A percentile compares a stretch with the other conserved stretches of the same genome.
Conservation (phyloP, 2,329 filamentous ascomycete species). For the Xenosphaeropsis pyriputrescens region DNA sequence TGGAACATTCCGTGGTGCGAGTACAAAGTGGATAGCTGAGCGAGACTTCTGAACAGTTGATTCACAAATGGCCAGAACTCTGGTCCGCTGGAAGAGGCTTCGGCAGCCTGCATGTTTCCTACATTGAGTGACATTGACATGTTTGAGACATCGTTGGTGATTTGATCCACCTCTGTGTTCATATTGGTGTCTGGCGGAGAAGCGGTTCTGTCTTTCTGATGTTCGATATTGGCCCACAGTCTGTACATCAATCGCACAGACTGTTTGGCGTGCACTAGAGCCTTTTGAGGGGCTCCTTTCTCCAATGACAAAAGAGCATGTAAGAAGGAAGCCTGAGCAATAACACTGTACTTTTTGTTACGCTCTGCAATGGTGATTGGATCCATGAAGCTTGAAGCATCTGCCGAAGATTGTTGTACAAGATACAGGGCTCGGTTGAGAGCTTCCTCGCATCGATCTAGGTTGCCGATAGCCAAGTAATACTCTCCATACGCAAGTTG, state of each 20-base stretch:
- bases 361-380: slow-evolving; percentile 7
- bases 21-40: slow-evolving; percentile 65
- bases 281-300: slow-evolving; percentile 38
- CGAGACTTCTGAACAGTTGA: slow-evolving; percentile 55
- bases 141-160: slow-evolving; percentile 18
- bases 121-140: slow-evolving; percentile 13
- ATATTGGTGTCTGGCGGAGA: neutral
- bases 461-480: slow-evolving; percentile 48
- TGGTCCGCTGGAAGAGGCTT: slow-evolving; percentile 31
- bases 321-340: slow-evolving; percentile 20
- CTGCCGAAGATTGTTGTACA: slow-evolving; percentile 4
- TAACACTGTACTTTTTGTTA: slow-evolving; percentile 12
- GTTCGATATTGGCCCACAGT: slow-evolving; percentile 22
- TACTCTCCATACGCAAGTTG: slow-evolving; percentile 66
- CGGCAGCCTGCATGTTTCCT: neutral
- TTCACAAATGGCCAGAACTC: slow-evolving; percentile 69
- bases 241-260: slow-evolving; percentile 32
- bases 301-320: slow-evolving; percentile 19
- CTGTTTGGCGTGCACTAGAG: slow-evolving; percentile 40
- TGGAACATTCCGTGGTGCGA: slow-evolving; percentile 75
- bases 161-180: slow-evolving; percentile 10
- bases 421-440: slow-evolving; percentile 11
- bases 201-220: slow-evolving; percentile 5
- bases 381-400: slow-evolving; percentile 1
- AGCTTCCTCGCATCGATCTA: slow-evolving; percentile 35